phyloP scores from a whole-genome alignment of 306 rosid species.

The Trifolium subterraneum region DNA sequence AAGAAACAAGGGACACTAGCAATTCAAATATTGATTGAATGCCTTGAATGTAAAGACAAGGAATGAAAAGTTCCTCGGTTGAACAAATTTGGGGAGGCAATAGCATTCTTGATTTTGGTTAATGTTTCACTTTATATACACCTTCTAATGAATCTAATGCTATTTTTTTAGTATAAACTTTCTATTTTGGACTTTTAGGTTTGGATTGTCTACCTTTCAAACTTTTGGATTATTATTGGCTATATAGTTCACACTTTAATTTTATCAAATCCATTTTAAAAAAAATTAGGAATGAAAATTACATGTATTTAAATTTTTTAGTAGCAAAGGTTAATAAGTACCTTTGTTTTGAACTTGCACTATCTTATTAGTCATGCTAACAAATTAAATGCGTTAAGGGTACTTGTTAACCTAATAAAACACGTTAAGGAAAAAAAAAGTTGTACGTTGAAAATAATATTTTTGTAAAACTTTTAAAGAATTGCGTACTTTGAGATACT shows the following conservation, averaged over 20 bases:
- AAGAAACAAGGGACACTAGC: conserved; percentile 58
- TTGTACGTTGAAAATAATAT: too few species aligned
- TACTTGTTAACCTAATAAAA: too few species aligned
- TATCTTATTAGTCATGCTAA: too few species aligned
- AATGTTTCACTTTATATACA: conserved; percentile 43
- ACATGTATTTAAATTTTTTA: not conserved
- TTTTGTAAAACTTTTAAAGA: too few species aligned
- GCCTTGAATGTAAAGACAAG: conserved; percentile 52
- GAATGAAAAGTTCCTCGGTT: conserved; percentile 57
- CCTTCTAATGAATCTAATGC: conserved; percentile 18
- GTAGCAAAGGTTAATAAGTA: not conserved
- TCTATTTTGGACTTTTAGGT: conserved; percentile 16
- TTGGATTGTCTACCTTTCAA: not conserved
- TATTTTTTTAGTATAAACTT: conserved; percentile 24
- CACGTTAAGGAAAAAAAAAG: too few species aligned
- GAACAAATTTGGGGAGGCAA: conserved; percentile 51
- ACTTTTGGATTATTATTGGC: not conserved
- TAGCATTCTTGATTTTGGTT: conserved; percentile 45
- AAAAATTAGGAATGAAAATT: not conserved
- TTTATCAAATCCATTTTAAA: not conserved
- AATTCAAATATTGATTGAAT: conserved; percentile 46
- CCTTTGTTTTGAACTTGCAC: not conserved
- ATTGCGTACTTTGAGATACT: too few species aligned
- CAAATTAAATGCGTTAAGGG: too few species aligned
- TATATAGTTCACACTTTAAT: not conserved